Percentiles rank a stretch among this genome's conserved stretches.
These are phyloP conservation scores for Huntiella moniliformis DNA, from an alignment of 2,329 filamentous ascomycete species.

Conservation along the genomic window DNA sequence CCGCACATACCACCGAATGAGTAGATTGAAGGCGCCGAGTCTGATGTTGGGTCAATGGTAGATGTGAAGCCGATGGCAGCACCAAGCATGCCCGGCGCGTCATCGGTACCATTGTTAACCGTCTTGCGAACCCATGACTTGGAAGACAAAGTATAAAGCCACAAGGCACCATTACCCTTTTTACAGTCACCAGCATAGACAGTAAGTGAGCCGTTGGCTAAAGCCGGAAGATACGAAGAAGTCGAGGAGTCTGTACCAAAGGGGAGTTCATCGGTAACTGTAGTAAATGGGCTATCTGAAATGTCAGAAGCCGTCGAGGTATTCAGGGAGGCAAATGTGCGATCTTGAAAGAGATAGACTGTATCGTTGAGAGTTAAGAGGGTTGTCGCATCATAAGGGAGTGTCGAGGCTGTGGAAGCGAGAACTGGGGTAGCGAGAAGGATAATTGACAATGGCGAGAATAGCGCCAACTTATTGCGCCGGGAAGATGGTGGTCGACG, in stretches of 20 bases:
- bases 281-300: slow-evolving; percentile 28
- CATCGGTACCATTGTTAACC: slow-evolving; percentile 11
- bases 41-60: slow-evolving; percentile 26
- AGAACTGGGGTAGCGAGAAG: not conserved
- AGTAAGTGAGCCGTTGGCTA: slow-evolving; percentile 46
- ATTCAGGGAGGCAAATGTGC: slow-evolving; percentile 34
- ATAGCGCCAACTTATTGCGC: not conserved
- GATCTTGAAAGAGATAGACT: slow-evolving; percentile 45
- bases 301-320: slow-evolving; percentile 35
- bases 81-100: slow-evolving; percentile 31
- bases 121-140: slow-evolving; percentile 15
- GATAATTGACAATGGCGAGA: slow-evolving; percentile 1
- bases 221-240: slow-evolving; percentile 46
- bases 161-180: slow-evolving; percentile 36
- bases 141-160: slow-evolving; percentile 41
- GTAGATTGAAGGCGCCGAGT: slow-evolving; percentile 37
- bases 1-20: slow-evolving; percentile 79
- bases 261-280: slow-evolving; percentile 37
- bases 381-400: slow-evolving; percentile 9
- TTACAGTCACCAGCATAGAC: slow-evolving; percentile 60
- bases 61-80: slow-evolving; percentile 48
- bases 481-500: not conserved
- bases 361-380: slow-evolving; percentile 20
- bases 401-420: slow-evolving; percentile 1
- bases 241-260: slow-evolving; percentile 36